phyloP scores from a whole-genome alignment of 805 yeast species.

The Ogataea corticis region DNA sequence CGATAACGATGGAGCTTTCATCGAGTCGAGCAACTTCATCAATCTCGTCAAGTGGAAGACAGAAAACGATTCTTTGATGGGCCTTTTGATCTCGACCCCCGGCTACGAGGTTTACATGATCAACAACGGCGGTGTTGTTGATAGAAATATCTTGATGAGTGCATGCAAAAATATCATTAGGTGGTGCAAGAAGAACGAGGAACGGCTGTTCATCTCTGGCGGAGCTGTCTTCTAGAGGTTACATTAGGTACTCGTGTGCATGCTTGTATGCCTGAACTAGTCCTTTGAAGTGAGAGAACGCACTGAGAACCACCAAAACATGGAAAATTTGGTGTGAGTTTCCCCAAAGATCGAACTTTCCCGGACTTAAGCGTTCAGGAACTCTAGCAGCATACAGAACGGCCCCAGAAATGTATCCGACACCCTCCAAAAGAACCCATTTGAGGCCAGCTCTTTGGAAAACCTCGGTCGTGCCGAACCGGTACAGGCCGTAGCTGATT shows the following conservation, averaged over 20 bases:
- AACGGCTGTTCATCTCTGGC: constrained; percentile 69
- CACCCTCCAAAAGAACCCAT: constrained; percentile 71
- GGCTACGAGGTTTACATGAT: constrained; percentile 63
- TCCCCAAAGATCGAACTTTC: constrained; percentile 67
- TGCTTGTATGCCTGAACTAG: constrained; percentile 55
- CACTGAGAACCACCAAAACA: constrained; percentile 72
- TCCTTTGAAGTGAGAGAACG: constrained; percentile 70
- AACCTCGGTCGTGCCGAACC: constrained; percentile 52
- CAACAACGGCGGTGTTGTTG: constrained; percentile 53
- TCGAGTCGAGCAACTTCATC: constrained; percentile 26
- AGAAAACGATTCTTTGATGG: constrained; percentile 26
- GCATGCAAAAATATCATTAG: constrained; percentile 64
- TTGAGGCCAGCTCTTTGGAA: constrained; percentile 51
- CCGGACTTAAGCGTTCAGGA: constrained; percentile 72
- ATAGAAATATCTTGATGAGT: constrained; percentile 55
- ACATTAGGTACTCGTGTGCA: constrained; percentile 37
- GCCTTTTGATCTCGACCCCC: constrained; percentile 31
- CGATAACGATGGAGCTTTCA: constrained; percentile 6
- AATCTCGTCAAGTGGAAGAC: constrained; percentile 28
- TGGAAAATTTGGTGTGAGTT: constrained; percentile 88
- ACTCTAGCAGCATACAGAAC: constrained; percentile 71
- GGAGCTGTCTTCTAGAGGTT: constrained; percentile 58
- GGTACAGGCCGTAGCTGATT: constrained; percentile 49
- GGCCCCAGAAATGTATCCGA: constrained; percentile 79
- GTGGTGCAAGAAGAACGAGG: constrained; percentile 77